These are phyloP conservation scores for Cladobotryum mycophilum DNA, from an alignment of 2,329 filamentous ascomycete genomes.

Conservation along the genomic window DNA sequence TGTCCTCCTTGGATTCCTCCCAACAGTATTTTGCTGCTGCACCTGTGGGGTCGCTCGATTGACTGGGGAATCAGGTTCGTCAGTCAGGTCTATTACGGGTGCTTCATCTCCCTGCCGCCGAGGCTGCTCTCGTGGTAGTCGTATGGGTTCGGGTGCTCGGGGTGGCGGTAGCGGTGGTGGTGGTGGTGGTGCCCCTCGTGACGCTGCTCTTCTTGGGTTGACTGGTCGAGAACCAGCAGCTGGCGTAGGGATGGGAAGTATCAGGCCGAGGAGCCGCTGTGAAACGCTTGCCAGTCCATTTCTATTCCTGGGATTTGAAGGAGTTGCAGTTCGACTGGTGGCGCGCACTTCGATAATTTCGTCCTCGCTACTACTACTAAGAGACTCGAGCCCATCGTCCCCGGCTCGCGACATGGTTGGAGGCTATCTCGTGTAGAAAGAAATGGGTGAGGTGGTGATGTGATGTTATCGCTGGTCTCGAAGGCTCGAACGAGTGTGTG, in stretches of 20 bases:
- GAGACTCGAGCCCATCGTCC: constrained; percentile 10
- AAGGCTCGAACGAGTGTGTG: not conserved
- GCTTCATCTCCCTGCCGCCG: constrained; percentile 12
- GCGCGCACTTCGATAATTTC: constrained; percentile 30
- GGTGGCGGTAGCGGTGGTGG: not conserved
- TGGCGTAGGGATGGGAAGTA: not conserved
- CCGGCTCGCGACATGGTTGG: constrained; percentile 13
- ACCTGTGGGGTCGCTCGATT: constrained; percentile 25
- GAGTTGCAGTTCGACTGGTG: constrained; percentile 4
- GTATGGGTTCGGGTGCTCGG: constrained; percentile 1
- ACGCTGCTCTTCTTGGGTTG: not conserved
- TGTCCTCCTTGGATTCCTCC: constrained; percentile 36
- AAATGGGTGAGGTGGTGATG: too few species aligned
- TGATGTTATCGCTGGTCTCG: too few species aligned
- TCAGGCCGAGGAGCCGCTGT: not conserved
- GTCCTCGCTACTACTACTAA: constrained; percentile 20
- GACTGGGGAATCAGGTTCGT: constrained; percentile 42
- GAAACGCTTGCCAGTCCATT: constrained; percentile 9
- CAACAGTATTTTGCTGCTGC: constrained; percentile 4
- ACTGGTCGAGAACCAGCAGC: not conserved
- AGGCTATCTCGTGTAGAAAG: too few species aligned
- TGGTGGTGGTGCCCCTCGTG: not conserved
- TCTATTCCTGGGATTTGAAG: not conserved
- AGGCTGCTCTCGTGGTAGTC: constrained; percentile 9
- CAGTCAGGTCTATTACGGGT: constrained; percentile 44